Percentiles rank a stretch among this genome's conserved stretches.
Evolutionary conservation across 1,284 basidiomycete species (phyloP).

Genomic region (Nidula niveotomentosa): DNA sequence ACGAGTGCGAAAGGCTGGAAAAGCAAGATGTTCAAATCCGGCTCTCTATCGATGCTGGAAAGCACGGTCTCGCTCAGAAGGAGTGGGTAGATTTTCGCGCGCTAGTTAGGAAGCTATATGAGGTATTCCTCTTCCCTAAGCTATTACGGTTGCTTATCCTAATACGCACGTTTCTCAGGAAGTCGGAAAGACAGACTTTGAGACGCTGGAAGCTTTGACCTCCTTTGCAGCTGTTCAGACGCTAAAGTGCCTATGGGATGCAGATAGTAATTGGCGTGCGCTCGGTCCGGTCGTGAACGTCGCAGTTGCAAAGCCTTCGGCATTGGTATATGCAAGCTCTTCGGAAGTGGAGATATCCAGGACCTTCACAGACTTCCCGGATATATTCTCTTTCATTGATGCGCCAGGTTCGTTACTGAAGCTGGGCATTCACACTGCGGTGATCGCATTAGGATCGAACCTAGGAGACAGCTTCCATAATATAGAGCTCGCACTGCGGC

Average conservation of each 20-base stretch:
- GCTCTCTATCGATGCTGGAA: slow-evolving; percentile 37
- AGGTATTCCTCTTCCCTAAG: slow-evolving; percentile 18
- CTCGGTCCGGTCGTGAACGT: slow-evolving; percentile 44
- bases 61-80: slow-evolving; percentile 11
- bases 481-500: slow-evolving; percentile 73
- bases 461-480: slow-evolving; percentile 87
- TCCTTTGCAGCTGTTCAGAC: slow-evolving; percentile 55
- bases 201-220: slow-evolving; percentile 76
- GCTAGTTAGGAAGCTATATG: slow-evolving; percentile 25
- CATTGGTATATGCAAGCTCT: slow-evolving; percentile 68
- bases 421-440: slow-evolving; percentile 19
- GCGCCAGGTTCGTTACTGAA: not conserved
- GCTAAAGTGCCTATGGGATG: slow-evolving; percentile 20
- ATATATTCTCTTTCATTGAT: not conserved
- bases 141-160: too few species aligned
- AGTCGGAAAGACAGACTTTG: slow-evolving; percentile 49
- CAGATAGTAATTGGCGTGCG: slow-evolving; percentile 1
- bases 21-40: slow-evolving; percentile 71
- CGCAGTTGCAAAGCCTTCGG: slow-evolving; percentile 75
- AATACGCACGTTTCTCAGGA: slow-evolving; percentile 25
- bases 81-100: slow-evolving; percentile 28
- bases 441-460: slow-evolving; percentile 89
- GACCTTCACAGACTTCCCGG: slow-evolving; percentile 13
- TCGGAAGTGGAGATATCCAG: slow-evolving; percentile 64
- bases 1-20: slow-evolving; percentile 69